Percentiles rank a stretch among this genome's conserved stretches.
Evolutionary conservation across 257 asterid genomes (phyloP).

Genomic region (Handroanthus guayacan): DNA sequence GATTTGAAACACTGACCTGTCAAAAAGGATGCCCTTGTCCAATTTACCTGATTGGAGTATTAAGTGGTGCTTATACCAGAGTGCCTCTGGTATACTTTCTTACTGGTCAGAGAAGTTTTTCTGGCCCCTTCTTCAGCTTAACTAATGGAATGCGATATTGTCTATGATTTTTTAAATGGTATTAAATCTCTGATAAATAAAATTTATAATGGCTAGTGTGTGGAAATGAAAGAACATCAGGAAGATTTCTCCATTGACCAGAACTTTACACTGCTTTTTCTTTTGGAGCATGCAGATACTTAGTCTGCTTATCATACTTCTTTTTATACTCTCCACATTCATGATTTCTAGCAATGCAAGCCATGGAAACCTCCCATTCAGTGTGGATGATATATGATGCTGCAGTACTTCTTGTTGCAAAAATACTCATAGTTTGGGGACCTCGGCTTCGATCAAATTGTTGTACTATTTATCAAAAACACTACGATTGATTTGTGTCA

Average conservation of each 20-base stretch:
- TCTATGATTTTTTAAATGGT: neutral
- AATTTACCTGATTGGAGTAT: neutral
- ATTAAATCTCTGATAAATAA: too few species aligned
- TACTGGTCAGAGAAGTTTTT: neutral
- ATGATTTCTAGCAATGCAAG: neutral
- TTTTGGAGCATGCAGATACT: neutral
- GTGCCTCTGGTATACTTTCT: neutral
- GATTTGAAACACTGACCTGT: neutral
- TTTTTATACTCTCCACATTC: neutral
- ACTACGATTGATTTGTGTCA: neutral
- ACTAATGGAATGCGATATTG: neutral
- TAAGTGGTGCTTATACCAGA: neutral
- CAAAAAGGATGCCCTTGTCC: neutral
- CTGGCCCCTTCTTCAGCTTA: neutral
- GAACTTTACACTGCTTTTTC: too few species aligned
- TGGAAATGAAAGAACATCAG: neutral
- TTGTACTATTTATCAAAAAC: neutral
- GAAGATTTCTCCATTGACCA: neutral
- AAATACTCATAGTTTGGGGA: neutral
- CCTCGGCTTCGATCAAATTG: neutral
- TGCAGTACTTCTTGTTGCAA: neutral
- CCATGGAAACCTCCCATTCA: neutral
- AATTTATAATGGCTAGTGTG: neutral
- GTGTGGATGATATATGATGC: neutral
- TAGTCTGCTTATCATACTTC: neutral